Evolutionary conservation across 805 yeast genomes (phyloP).

Genomic region (Ogataea paraovalis): DNA sequence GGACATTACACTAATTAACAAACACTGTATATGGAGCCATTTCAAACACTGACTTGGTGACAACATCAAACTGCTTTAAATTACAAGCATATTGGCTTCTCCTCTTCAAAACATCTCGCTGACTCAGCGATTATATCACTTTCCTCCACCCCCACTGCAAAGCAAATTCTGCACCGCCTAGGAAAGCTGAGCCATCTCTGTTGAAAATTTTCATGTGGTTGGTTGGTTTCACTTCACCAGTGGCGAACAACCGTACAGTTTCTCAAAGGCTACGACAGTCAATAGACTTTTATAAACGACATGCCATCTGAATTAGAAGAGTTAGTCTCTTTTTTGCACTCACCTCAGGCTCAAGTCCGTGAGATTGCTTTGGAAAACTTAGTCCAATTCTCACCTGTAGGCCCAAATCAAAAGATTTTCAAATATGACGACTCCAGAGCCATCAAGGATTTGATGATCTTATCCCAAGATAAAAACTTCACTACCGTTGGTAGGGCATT

Average conservation of each 20-base stretch:
- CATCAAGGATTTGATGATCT: conserved; percentile 62
- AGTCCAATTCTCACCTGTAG: conserved; percentile 74
- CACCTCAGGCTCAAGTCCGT: conserved; percentile 73
- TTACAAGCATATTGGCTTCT: too few species aligned
- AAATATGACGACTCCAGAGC: conserved; percentile 66
- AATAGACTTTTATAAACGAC: background rate
- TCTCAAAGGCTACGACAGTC: too few species aligned
- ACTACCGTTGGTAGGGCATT: conserved; percentile 61
- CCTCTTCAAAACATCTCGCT: too few species aligned
- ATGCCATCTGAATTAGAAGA: conserved; percentile 14
- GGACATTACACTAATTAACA: background rate
- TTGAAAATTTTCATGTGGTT: too few species aligned
- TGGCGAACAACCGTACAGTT: background rate
- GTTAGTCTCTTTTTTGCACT: conserved; percentile 76
- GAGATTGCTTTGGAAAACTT: conserved; percentile 82
- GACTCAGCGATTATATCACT: too few species aligned
- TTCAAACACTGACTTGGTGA: too few species aligned
- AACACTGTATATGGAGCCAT: too few species aligned
- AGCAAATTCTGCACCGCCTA: too few species aligned
- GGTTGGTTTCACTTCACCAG: too few species aligned
- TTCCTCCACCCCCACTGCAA: too few species aligned
- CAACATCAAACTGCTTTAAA: too few species aligned
- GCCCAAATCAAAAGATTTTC: conserved; percentile 55
- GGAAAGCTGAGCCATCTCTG: too few species aligned
- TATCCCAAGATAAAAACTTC: conserved; percentile 51